phyloP scores from a whole-genome alignment of 192 early-diverging fungal genomes.

The Umbelopsis sp. region DNA sequence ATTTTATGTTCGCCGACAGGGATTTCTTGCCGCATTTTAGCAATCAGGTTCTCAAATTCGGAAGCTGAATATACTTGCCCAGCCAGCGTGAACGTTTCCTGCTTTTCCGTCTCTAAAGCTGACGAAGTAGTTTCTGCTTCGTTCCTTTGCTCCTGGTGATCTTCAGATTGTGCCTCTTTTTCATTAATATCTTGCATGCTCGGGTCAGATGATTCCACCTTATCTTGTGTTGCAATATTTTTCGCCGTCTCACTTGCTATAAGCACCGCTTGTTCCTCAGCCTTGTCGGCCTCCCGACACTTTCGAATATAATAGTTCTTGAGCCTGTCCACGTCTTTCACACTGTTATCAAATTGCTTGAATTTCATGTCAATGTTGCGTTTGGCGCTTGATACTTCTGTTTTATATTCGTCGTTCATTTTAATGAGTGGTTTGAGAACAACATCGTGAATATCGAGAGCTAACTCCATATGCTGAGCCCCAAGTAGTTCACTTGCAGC shows the following conservation, averaged over 20 bases:
- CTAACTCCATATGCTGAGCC: constrained; percentile 45
- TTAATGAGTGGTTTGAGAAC: constrained; percentile 55
- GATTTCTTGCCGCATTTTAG: constrained; percentile 64
- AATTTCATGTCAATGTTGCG: constrained; percentile 51
- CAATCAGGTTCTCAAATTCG: constrained; percentile 31
- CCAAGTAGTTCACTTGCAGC: constrained; percentile 46
- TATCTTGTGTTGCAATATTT: background rate
- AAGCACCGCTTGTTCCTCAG: constrained; percentile 51
- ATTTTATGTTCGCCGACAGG: constrained; percentile 67
- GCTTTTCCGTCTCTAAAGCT: background rate
- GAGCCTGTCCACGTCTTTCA: constrained; percentile 49
- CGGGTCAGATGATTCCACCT: background rate
- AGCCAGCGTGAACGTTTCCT: constrained; percentile 10
- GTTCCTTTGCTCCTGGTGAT: background rate
- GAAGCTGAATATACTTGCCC: constrained; percentile 9
- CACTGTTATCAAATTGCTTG: constrained; percentile 49
- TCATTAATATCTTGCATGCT: background rate
- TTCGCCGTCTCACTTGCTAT: background rate
- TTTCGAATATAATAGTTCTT: constrained; percentile 44
- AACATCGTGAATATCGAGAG: constrained; percentile 42
- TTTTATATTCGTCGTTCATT: constrained; percentile 44
- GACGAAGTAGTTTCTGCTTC: background rate
- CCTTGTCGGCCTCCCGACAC: constrained; percentile 67
- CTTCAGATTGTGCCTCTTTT: background rate
- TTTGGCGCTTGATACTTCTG: constrained; percentile 39